A percentile compares a stretch with the other conserved stretches of the same genome.
These are phyloP conservation scores for Saccharomycopsis capsularis DNA, from an alignment of 805 yeast species.

Conservation along the genomic window DNA sequence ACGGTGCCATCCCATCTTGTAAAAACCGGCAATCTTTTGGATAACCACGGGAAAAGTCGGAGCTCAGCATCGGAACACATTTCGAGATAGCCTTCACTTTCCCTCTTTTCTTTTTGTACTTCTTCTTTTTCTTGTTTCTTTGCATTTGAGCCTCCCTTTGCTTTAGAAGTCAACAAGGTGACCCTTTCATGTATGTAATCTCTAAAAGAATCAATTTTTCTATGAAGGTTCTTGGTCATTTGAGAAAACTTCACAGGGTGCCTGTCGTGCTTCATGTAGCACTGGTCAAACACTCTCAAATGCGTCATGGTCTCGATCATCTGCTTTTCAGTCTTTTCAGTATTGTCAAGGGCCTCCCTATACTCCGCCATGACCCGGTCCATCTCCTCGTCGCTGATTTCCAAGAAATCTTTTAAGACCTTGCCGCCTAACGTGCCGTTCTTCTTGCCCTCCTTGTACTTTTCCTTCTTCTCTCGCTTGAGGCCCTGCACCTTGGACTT, in stretches of 20 bases:
- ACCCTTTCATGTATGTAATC: background rate
- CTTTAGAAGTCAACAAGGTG: too few species aligned
- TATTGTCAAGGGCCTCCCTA: slow-evolving; percentile 26
- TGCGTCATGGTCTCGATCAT: slow-evolving; percentile 41
- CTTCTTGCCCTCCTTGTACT: background rate
- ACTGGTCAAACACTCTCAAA: slow-evolving; percentile 42
- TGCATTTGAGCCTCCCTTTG: too few species aligned
- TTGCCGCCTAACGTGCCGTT: too few species aligned
- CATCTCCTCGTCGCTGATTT: slow-evolving; percentile 26
- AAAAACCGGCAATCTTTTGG: slow-evolving; percentile 34
- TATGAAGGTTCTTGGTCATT: background rate
- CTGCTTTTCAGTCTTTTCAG: slow-evolving; percentile 30
- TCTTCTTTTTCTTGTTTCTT: background rate
- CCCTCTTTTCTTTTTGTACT: background rate
- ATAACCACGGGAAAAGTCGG: slow-evolving; percentile 37
- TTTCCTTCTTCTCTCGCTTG: slow-evolving; percentile 27
- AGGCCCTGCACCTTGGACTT: slow-evolving; percentile 25
- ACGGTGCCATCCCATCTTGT: slow-evolving; percentile 34
- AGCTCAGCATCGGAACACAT: slow-evolving; percentile 31
- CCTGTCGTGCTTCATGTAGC: slow-evolving; percentile 32
- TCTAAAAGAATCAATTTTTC: slow-evolving; percentile 4
- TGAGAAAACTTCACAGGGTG: background rate
- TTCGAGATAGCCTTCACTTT: too few species aligned
- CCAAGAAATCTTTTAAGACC: slow-evolving; percentile 5
- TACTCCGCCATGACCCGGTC: slow-evolving; percentile 31